Base-by-base conservation (phyloP, 2,329 filamentous ascomycete species). In the Canariomyces notabilis region DNA sequence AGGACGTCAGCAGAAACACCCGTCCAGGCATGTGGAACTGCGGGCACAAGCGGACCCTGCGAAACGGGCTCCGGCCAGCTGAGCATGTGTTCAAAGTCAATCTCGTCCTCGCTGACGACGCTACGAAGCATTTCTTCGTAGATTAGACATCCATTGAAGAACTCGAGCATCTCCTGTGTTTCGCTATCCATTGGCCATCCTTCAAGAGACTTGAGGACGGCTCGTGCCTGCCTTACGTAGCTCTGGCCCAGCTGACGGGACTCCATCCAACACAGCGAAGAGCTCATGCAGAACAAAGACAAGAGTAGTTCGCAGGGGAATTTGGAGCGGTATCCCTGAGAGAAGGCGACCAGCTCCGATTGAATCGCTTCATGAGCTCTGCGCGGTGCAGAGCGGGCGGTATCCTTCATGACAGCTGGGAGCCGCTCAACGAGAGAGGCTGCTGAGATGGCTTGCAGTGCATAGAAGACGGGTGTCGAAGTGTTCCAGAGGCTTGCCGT, bases 61-160 rank as follows among this genome's bases (percentile, higher is more conserved):
- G 43, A 21, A 3, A 39, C 12, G 4, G 54, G 55, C 15, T 59
- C 57, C 7, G 54, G 53, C 59, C 57, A 59, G 42, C 54, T 59
- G 21, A 59, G 51, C 54, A 61, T 57, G 26, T 58, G 50, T 16
- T 50, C 35, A n/a, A 56, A 50, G 48, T 61, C 57, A 33, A 48
- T 41, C 4, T 57, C 58, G 11, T 60, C 56, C 14, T 61, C 57
- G 40, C 57, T 60, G 8, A 60, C 59, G 7, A 61, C 56, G 26
- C 59, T 59, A 15, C 57, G 53, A 8, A 61, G 54, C 55, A 60
- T 60, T 39, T 60, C 57, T 34, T 61, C 59, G 39, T 61, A 61
- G 19, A 59, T 49, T 1, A 61, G 55, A 23, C 59, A 61, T 8
- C 59, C 59, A 4, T 57, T 59, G 43, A 61, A 61, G 49, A 61